phyloP scores from a whole-genome alignment of 2,329 filamentous ascomycete species.

The Cadophora luteo-olivacea region DNA sequence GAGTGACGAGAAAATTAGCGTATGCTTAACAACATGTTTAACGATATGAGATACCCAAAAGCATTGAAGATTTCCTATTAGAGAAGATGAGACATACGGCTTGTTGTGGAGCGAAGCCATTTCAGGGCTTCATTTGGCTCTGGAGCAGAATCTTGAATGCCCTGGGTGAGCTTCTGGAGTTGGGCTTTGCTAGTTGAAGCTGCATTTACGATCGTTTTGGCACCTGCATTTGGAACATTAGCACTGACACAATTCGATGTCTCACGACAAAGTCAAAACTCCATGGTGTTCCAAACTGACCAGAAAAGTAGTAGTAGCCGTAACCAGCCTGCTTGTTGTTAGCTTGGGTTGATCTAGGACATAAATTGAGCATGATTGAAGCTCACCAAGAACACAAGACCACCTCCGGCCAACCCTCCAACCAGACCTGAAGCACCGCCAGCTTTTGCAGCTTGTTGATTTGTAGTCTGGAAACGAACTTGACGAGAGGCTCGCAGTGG shows the following conservation, averaged over 20 bases:
- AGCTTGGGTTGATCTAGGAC: neutral
- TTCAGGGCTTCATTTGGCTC: slow-evolving; percentile 70
- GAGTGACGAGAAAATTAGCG: neutral
- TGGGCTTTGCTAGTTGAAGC: slow-evolving; percentile 64
- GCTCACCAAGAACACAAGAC: slow-evolving; percentile 50
- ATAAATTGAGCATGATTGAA: neutral
- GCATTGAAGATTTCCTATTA: neutral
- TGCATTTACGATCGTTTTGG: slow-evolving; percentile 51
- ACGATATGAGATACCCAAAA: neutral
- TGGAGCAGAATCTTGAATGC: slow-evolving; percentile 67
- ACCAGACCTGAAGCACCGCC: slow-evolving; percentile 49
- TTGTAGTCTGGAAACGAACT: slow-evolving; percentile 36
- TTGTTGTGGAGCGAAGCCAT: slow-evolving; percentile 69
- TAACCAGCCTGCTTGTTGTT: slow-evolving; percentile 49
- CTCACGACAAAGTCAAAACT: neutral
- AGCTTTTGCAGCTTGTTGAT: slow-evolving; percentile 35
- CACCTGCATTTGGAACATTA: slow-evolving; percentile 14
- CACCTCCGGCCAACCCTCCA: slow-evolving; percentile 57
- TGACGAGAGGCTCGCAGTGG: slow-evolving; percentile 42
- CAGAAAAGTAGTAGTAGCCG: slow-evolving; percentile 60
- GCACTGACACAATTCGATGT: neutral
- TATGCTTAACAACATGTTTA: neutral
- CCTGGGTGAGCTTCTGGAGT: slow-evolving; percentile 64
- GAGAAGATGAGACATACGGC: slow-evolving; percentile 44
- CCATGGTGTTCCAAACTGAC: slow-evolving; percentile 15